A percentile compares a stretch with the other conserved stretches of the same genome.
These are phyloP conservation scores for Suillus paluster DNA, from an alignment of 768 basidiomycete genomes.

Conservation along the genomic window DNA sequence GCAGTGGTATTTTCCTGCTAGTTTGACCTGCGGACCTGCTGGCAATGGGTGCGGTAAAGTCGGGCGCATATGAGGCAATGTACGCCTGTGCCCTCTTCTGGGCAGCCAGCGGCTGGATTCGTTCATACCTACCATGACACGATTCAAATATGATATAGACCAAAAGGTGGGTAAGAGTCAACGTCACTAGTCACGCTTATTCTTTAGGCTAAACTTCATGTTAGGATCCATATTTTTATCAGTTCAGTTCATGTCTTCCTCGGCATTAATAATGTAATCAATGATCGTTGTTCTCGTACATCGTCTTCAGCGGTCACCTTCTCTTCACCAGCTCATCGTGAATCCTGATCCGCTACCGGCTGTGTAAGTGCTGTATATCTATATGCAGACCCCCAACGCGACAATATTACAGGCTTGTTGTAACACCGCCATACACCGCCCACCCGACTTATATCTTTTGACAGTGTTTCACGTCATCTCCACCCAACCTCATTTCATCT, in stretches of 20 bases:
- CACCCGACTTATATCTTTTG: conserved; percentile 16
- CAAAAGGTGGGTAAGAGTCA: conserved; percentile 79
- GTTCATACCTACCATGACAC: conserved; percentile 70
- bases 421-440: conserved; percentile 11
- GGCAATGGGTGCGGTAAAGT: too few relatives aligned
- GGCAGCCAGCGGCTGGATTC: conserved; percentile 59
- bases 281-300: too few relatives aligned
- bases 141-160: conserved; percentile 84
- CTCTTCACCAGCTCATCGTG: conserved; percentile 9
- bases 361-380: conserved; percentile 19
- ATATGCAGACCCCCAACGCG: conserved; percentile 39
- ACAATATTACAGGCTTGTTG: conserved; percentile 42
- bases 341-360: conserved; percentile 18
- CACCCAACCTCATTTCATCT: conserved; percentile 14
- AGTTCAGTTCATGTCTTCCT: neutral
- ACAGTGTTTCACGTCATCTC: too few relatives aligned
- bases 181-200: too few relatives aligned
- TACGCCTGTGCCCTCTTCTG: too few relatives aligned
- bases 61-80: too few relatives aligned
- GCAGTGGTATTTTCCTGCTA: too few relatives aligned
- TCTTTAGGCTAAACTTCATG: neutral
- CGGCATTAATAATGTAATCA: too few relatives aligned
- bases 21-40: too few relatives aligned
- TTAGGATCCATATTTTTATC: neutral
- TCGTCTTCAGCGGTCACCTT: too few relatives aligned